Conservation (phyloP, 306 rosid species). For the Vachellia pachyceras region DNA sequence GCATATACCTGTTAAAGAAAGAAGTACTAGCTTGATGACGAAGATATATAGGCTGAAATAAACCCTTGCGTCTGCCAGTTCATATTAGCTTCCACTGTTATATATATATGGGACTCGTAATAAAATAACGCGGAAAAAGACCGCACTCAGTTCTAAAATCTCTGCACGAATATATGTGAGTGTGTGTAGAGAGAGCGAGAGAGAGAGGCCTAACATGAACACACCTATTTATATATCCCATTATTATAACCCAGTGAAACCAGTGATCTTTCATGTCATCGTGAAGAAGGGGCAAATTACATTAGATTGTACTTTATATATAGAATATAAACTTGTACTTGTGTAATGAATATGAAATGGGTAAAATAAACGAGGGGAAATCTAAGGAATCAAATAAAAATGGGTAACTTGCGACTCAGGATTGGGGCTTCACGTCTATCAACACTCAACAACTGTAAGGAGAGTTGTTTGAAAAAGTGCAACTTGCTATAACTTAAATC, state of each 20-base stretch:
- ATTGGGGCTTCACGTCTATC: background rate
- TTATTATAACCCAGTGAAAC: constrained; percentile 9
- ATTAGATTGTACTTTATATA: background rate
- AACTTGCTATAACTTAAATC: constrained; percentile 7
- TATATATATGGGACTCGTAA: constrained; percentile 16
- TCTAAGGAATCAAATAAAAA: background rate
- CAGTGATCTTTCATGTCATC: background rate
- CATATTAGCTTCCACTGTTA: background rate
- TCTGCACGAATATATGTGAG: too few relatives aligned
- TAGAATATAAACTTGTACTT: constrained; percentile 3
- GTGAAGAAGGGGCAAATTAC: constrained; percentile 7
- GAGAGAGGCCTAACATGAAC: background rate
- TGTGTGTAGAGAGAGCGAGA: too few relatives aligned
- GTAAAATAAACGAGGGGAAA: background rate
- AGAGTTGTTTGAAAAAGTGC: constrained; percentile 2
- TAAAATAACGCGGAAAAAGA: constrained; percentile 13
- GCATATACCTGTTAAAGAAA: background rate
- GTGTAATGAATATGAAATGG: background rate
- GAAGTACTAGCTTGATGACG: background rate
- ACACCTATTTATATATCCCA: background rate
- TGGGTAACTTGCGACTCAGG: background rate
- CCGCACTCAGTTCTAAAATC: constrained; percentile 17
- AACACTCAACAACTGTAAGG: background rate
- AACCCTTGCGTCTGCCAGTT: constrained; percentile 12
- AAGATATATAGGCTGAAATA: background rate